phyloP scores from a whole-genome alignment of 139 green algal genomes.

The Nannochloris sp. region DNA sequence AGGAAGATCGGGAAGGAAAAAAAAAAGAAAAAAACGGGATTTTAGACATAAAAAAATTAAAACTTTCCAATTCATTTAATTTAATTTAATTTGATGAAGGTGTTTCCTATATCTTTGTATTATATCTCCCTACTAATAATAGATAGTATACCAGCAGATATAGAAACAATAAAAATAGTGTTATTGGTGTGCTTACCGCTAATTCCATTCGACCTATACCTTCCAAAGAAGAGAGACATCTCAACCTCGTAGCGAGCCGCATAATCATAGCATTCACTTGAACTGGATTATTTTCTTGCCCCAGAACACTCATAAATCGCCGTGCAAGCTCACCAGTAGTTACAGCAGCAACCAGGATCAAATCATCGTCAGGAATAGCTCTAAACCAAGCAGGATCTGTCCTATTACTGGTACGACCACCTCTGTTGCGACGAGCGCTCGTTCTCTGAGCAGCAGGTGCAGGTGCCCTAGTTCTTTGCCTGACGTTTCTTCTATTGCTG shows the following conservation, averaged over 20 bases:
- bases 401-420: too few relatives aligned
- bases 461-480: too few relatives aligned
- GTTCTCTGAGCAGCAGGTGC: too few relatives aligned
- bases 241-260: neutral
- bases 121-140: too few relatives aligned
- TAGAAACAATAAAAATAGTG: too few relatives aligned
- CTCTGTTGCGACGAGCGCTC: too few relatives aligned
- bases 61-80: neutral
- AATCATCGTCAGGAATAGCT: constrained; percentile 4
- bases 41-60: neutral
- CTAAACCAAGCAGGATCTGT: neutral
- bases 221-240: neutral
- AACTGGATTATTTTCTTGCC: neutral
- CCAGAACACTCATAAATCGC: constrained; percentile 17
- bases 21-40: neutral
- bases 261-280: neutral
- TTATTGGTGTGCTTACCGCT: too few relatives aligned
- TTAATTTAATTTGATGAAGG: neutral
- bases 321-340: constrained; percentile 10
- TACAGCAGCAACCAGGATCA: constrained; percentile 27
- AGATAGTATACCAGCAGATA: too few relatives aligned
- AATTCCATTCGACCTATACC: neutral
- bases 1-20: neutral
- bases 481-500: too few relatives aligned
- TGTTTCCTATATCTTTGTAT: too few relatives aligned